Evolutionary conservation across 2,329 filamentous ascomycete species (phyloP), one percentile per base, ranked within the genome.

Genomic region (Alternaria rosae): DNA sequence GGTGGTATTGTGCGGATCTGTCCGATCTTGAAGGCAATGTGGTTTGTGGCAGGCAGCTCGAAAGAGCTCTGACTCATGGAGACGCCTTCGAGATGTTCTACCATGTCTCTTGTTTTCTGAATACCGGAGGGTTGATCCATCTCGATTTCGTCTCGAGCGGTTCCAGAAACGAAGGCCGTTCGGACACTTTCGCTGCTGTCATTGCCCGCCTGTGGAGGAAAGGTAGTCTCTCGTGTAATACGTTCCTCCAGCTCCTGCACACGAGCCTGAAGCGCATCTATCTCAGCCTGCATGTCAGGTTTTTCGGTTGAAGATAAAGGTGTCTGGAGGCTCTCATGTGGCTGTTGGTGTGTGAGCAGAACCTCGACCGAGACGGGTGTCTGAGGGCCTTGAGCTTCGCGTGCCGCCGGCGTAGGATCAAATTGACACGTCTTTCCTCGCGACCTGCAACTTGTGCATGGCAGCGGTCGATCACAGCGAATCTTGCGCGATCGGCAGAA

Each of bases 401-500:
- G 28, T 7, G 20, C 42, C 42, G 26, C 52, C 1, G 53, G 42
- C 2, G 21, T 15, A 26, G 28, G 42, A 30, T 71, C 63, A 7
- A 68, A 58, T 10, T 67, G 56, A 53, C 70, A 73, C 4, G 21
- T 35, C 17, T 69, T 63, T 11, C 67, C 67, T 12, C 72, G 67
- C 2, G 73, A 64, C 15, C 57, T 55, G 20, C 71, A 76, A 50
- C 70, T 76, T 12, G 70, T 69, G 59, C 73, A 76, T 15, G 73
- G 74, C 1, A 70, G 50, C 3, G 68, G 61, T 56, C 73, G 54
- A 50, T 62, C 67, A 47, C 74, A 76, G 11, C 73, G 66, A 11
- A 76, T 70, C 48, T 76, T 76, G 13, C 73, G 70, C 2, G 59
- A 41, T 17, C 72, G 43, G 56, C 72, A 76, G 42, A 74, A 71